A percentile compares a stretch with the other conserved stretches of the same genome.
Conservation (phyloP, 805 yeast species). For the Naumovozyma castellii region DNA sequence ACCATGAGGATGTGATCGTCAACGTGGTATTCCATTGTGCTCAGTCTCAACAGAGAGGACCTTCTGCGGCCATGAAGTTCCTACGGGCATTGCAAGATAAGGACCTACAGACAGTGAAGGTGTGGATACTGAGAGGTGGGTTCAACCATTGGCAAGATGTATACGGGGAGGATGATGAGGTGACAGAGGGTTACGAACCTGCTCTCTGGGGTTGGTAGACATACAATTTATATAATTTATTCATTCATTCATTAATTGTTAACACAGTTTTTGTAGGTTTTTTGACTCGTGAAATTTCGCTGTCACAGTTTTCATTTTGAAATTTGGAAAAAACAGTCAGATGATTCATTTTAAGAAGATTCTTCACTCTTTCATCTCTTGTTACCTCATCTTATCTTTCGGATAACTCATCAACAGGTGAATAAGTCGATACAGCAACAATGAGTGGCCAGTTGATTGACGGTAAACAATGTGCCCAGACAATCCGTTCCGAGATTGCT, state of each 20-base stretch:
- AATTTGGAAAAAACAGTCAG: neutral
- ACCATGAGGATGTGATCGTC: conserved; percentile 13
- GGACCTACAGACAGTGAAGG: conserved; percentile 32
- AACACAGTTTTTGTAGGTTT: neutral
- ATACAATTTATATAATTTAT: neutral
- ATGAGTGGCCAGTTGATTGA: conserved; percentile 35
- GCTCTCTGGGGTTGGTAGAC: conserved; percentile 32
- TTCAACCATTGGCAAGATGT: conserved; percentile 72
- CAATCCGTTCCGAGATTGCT: conserved; percentile 43
- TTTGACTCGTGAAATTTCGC: neutral
- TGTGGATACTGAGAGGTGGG: conserved; percentile 77
- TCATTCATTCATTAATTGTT: neutral
- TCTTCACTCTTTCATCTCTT: no score
- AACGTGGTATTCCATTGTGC: conserved; percentile 76
- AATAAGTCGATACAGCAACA: no score
- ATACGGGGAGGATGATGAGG: conserved; percentile 56
- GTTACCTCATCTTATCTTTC: no score
- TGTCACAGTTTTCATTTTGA: neutral
- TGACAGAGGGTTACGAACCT: conserved; percentile 53
- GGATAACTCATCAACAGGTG: no score
- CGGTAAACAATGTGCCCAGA: conserved; percentile 49
- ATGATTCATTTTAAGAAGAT: neutral
- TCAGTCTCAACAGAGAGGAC: conserved; percentile 85
- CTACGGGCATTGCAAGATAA: conserved; percentile 25
- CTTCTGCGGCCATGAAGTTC: conserved; percentile 65